Percentiles rank a stretch among this genome's conserved stretches.
phyloP scores from a whole-genome alignment of 768 basidiomycete genomes.

The Termitomyces eurrhizus region DNA sequence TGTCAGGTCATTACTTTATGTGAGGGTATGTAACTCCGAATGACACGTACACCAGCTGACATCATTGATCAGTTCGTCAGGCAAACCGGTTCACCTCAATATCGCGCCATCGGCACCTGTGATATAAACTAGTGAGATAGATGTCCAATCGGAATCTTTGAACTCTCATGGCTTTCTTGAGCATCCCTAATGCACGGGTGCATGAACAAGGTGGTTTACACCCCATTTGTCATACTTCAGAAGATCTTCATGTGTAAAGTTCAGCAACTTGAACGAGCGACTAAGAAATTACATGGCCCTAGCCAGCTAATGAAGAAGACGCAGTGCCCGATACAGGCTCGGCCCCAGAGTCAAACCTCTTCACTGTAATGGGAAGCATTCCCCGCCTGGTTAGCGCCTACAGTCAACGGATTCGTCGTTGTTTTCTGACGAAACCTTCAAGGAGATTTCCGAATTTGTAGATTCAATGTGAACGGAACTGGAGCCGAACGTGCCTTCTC shows the following conservation, averaged over 20 bases:
- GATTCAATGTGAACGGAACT: not conserved
- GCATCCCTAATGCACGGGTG: not conserved
- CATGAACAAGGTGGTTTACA: not conserved
- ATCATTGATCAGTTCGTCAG: slow-evolving; percentile 4
- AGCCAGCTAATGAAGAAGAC: not conserved
- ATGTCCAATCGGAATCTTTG: not conserved
- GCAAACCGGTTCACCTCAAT: not conserved
- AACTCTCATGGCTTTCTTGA: not conserved
- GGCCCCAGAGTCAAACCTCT: not conserved
- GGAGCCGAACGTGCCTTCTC: not conserved
- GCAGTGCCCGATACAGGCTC: not conserved
- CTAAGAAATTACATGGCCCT: not conserved
- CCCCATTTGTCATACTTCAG: not conserved
- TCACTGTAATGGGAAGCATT: not conserved
- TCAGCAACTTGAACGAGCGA: not conserved
- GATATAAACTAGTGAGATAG: not conserved
- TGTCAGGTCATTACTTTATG: not conserved
- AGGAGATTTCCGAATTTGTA: not conserved
- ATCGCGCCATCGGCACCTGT: not conserved
- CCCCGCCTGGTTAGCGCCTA: no score
- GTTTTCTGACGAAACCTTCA: not conserved
- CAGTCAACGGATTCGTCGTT: not conserved
- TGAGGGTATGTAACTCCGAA: not conserved
- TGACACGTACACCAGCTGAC: not conserved
- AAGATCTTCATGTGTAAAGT: not conserved